phyloP scores from a whole-genome alignment of 2,329 filamentous ascomycete species.

The Remersonia thermophila region DNA sequence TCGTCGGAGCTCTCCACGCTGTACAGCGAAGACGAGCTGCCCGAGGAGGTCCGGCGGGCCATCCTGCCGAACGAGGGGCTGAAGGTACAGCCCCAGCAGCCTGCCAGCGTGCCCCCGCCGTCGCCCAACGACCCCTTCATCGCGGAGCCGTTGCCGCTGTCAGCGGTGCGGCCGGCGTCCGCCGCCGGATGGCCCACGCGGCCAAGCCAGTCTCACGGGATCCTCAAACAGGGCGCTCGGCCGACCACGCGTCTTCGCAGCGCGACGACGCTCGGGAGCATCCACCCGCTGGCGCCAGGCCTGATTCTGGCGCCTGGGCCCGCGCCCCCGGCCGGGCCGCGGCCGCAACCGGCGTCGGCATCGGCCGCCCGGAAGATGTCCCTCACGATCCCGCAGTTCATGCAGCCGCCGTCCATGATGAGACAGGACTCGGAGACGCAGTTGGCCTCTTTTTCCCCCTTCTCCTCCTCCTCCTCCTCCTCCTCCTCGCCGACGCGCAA shows the following conservation, averaged over 20 bases:
- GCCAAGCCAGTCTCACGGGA: slow-evolving; percentile 5
- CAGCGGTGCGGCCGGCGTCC: slow-evolving; percentile 2
- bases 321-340: neutral
- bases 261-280: slow-evolving; percentile 5
- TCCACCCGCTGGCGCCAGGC: neutral
- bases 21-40: slow-evolving; percentile 41
- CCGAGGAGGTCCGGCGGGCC: slow-evolving; percentile 21
- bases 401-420: slow-evolving; percentile 3
- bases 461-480: too few relatives aligned
- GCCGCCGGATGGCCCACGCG: slow-evolving; percentile 4
- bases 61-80: slow-evolving; percentile 8
- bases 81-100: slow-evolving; percentile 6
- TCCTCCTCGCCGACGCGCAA: slow-evolving; percentile 2
- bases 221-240: slow-evolving; percentile 9
- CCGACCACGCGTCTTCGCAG: slow-evolving; percentile 7
- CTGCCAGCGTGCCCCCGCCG: slow-evolving; percentile 3
- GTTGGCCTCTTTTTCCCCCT: too few relatives aligned
- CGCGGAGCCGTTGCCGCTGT: slow-evolving; percentile 1
- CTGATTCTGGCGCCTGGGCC: slow-evolving; percentile 4
- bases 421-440: slow-evolving; percentile 2
- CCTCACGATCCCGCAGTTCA: slow-evolving; percentile 1
- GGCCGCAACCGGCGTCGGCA: neutral
- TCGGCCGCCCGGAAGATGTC: slow-evolving; percentile 4
- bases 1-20: slow-evolving; percentile 45
- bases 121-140: slow-evolving; percentile 9